Percentiles rank a stretch among this genome's conserved stretches.
phyloP scores from a whole-genome alignment of 495 filamentous ascomycete genomes.

The Sordaria brevicollis region DNA sequence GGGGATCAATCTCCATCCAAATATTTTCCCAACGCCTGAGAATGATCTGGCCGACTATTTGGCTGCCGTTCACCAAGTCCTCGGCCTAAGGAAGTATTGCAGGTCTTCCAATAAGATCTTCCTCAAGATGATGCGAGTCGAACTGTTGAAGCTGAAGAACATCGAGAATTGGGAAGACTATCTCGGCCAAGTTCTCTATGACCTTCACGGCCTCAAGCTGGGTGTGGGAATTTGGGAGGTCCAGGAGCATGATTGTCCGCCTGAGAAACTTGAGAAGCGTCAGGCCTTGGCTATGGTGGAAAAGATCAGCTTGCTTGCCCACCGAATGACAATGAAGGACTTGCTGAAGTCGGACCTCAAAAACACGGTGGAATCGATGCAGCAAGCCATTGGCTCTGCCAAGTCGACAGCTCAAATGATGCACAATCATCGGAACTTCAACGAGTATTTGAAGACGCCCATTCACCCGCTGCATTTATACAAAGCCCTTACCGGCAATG shows the following conservation, averaged over 20 bases:
- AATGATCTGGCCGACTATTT: constrained; percentile 67
- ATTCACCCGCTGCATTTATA: constrained; percentile 77
- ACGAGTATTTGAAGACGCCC: constrained; percentile 63
- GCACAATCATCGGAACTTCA: constrained; percentile 66
- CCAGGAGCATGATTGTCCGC: constrained; percentile 63
- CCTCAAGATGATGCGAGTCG: constrained; percentile 77
- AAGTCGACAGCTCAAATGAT: constrained; percentile 60
- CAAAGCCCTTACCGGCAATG: constrained; percentile 64
- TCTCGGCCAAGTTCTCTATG: constrained; percentile 76
- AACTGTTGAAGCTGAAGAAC: constrained; percentile 54
- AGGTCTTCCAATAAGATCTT: constrained; percentile 76
- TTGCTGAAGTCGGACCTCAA: constrained; percentile 83
- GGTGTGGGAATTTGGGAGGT: constrained; percentile 56
- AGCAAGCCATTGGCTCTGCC: constrained; percentile 45
- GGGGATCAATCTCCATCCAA: constrained; percentile 54
- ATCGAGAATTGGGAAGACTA: constrained; percentile 67
- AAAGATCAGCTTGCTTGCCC: constrained; percentile 68
- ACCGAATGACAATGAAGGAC: constrained; percentile 81
- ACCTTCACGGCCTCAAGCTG: constrained; percentile 75
- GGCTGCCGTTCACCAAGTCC: constrained; percentile 65
- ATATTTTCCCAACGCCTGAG: constrained; percentile 48
- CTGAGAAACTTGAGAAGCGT: constrained; percentile 63
- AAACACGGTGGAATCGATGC: constrained; percentile 80
- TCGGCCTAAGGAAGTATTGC: constrained; percentile 82
- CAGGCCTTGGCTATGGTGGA: constrained; percentile 73